Evolutionary conservation across 2,329 filamentous ascomycete genomes (phyloP), one percentile per base, ranked within the genome.

Genomic region (Blastomyces gilchristii): DNA sequence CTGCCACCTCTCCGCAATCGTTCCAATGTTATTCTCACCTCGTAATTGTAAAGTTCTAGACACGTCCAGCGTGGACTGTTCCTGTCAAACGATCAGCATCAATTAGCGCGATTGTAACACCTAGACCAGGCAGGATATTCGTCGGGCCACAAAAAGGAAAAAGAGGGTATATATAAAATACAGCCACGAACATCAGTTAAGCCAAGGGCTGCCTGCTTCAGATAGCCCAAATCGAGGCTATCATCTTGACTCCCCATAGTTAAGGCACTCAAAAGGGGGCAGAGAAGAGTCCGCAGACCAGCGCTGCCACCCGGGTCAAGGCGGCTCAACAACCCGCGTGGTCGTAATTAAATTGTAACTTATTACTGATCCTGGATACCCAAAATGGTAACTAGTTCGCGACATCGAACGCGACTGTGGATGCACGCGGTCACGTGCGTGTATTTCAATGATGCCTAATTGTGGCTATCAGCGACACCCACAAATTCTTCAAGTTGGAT

Each of bases 121-220:
- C 25, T 22, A n/a, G 37, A 61, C 52, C n/a, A 22, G n/a, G n/a
- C 43, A 5, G 50, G 37, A 39, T 49, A 18, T 22, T 41, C 3
- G 11, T 39, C 54, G 34, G n/a, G n/a, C n/a, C 47, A n/a, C 22
- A 18, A 41, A 25, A 11, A 9, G 37, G 11, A 34, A 34, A 41
- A 57, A 25, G 1, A 25, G 25, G n/a, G 12, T 22, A 37, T 25
- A 9, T 3, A 56, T 11, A 22, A 56, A 37, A 56, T 22, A 57
- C 18, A 8, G n/a, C 11, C 25, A 73, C 75, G 71, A 70, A 78
- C 69, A 62, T 65, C 72, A 68, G 73, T 71, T 68, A 73, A 68
- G 28, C 73, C 74, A 66, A 78, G 70, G 69, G 75, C 76, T 70
- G 72, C 72, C 68, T 73, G 74, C 74, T 76, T 74, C 64, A 77